phyloP scores from a whole-genome alignment of 768 basidiomycete species.

The Phaeolepiota aurea region DNA sequence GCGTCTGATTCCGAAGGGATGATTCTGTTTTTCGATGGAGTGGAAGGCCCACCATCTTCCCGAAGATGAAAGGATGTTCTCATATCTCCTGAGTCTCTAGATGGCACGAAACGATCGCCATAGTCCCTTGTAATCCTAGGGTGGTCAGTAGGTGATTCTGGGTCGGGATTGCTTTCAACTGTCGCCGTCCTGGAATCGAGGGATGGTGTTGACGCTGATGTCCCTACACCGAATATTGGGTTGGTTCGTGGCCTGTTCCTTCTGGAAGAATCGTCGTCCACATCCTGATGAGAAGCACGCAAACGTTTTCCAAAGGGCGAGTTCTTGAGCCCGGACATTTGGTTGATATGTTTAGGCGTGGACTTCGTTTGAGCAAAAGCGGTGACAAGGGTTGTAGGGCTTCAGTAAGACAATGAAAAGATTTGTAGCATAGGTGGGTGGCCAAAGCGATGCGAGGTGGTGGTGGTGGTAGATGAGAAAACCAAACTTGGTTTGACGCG shows the following conservation, averaged over 20 bases:
- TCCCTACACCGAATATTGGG: slow-evolving; percentile 41
- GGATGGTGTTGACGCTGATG: slow-evolving; percentile 39
- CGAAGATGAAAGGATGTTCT: slow-evolving; percentile 61
- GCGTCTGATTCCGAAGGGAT: slow-evolving; percentile 69
- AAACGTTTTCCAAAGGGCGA: slow-evolving; percentile 80
- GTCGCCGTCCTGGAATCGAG: slow-evolving; percentile 47
- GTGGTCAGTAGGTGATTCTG: slow-evolving; percentile 28
- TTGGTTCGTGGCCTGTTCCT: slow-evolving; percentile 33
- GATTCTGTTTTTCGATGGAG: slow-evolving; percentile 52
- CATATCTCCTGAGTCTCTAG: slow-evolving; percentile 53
- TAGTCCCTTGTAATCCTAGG: slow-evolving; percentile 33
- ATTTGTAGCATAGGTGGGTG: not conserved
- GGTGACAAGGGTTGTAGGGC: too few relatives aligned
- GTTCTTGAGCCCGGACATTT: slow-evolving; percentile 74
- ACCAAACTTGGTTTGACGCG: too few relatives aligned
- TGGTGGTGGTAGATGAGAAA: too few relatives aligned
- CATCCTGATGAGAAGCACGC: slow-evolving; percentile 60
- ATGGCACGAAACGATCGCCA: slow-evolving; percentile 65
- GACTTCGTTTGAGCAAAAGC: too few relatives aligned
- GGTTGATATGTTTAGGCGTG: not conserved
- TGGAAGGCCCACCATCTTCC: slow-evolving; percentile 46
- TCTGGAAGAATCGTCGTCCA: slow-evolving; percentile 41
- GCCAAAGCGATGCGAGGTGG: not conserved
- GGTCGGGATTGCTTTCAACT: slow-evolving; percentile 44
- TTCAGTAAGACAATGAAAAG: not conserved